Conservation (phyloP, 495 filamentous ascomycete genomes). For the Hypoxylon trugodes region DNA sequence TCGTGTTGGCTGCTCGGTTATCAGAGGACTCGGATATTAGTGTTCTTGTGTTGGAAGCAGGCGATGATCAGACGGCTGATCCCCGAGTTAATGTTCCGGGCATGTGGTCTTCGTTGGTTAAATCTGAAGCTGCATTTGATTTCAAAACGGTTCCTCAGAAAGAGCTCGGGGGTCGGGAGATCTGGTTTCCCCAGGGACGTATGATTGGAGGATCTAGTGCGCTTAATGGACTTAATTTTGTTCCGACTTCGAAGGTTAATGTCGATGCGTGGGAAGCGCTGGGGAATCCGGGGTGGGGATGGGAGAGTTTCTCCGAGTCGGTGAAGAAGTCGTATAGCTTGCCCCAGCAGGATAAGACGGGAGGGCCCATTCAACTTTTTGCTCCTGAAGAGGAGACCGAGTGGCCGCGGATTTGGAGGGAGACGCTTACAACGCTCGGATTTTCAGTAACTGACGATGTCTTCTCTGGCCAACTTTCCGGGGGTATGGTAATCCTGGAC, state of each 20-base stretch:
- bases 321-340: conserved; percentile 31
- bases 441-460: conserved; percentile 15
- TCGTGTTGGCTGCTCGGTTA: conserved; percentile 59
- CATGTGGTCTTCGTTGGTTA: conserved; percentile 14
- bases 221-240: not conserved
- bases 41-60: conserved; percentile 61
- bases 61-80: conserved; percentile 28
- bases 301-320: conserved; percentile 38
- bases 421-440: conserved; percentile 36
- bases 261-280: conserved; percentile 48
- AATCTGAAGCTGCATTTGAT: not conserved
- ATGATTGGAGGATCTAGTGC: conserved; percentile 28
- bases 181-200: conserved; percentile 9
- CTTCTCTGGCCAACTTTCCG: conserved; percentile 39
- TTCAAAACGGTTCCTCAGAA: conserved; percentile 18
- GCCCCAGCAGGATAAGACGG: conserved; percentile 4
- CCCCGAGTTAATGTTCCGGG: conserved; percentile 5
- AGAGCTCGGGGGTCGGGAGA: conserved; percentile 3
- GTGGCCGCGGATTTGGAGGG: conserved; percentile 39
- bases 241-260: not conserved
- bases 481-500: conserved; percentile 43
- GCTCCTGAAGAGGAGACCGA: conserved; percentile 18
- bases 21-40: conserved; percentile 52
- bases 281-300: conserved; percentile 44
- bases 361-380: conserved; percentile 13